Evolutionary conservation across 176 grass and related monocot species (phyloP).

Genomic region (Oryza australiensis): DNA sequence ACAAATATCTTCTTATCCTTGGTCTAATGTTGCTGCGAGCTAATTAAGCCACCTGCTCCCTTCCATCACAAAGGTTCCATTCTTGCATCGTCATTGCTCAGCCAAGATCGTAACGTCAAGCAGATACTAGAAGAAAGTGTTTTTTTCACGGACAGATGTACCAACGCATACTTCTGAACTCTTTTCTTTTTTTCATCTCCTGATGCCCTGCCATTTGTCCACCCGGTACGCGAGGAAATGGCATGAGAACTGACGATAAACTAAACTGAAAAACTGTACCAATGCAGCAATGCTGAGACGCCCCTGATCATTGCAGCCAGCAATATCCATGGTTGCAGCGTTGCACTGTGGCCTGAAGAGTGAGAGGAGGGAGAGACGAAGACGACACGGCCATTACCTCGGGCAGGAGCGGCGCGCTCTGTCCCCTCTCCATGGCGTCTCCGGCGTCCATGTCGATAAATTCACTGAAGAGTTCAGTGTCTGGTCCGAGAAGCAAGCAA

Average conservation of each 20-base stretch:
- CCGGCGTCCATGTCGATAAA: constrained; percentile 30
- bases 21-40: neutral
- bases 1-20: neutral
- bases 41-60: neutral
- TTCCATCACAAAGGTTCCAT: neutral
- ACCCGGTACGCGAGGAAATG: neutral
- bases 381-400: constrained; percentile 14
- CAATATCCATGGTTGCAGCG: neutral
- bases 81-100: neutral
- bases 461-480: neutral
- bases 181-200: neutral
- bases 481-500: neutral
- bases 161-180: neutral
- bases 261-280: neutral
- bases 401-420: constrained; percentile 23
- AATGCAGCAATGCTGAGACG: neutral
- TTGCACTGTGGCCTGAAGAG: neutral
- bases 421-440: constrained; percentile 54
- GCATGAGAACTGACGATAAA: neutral
- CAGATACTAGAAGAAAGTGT: too few relatives aligned
- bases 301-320: too few relatives aligned
- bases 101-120: too few relatives aligned
- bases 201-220: neutral
- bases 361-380: too few relatives aligned
- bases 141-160: neutral